A percentile compares a stretch with the other conserved stretches of the same genome.
phyloP scores from a whole-genome alignment of 768 basidiomycete species.

The Suillus spraguei region DNA sequence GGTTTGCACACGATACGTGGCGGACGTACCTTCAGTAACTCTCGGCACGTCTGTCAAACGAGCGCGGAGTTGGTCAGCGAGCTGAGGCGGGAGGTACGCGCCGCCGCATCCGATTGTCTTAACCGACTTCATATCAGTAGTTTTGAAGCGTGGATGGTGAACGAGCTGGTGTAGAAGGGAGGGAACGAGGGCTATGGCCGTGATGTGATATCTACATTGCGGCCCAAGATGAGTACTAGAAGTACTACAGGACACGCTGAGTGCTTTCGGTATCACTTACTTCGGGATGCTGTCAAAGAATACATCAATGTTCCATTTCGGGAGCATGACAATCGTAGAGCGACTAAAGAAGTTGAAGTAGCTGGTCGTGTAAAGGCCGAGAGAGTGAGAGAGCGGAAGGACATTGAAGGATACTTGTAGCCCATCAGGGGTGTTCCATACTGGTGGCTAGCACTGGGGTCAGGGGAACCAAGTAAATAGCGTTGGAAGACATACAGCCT shows the following conservation, averaged over 20 bases:
- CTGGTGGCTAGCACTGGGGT: constrained; percentile 41
- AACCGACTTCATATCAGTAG: constrained; percentile 52
- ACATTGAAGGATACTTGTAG: constrained; percentile 49
- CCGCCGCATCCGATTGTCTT: constrained; percentile 46
- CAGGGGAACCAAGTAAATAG: constrained; percentile 46
- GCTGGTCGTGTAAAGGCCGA: constrained; percentile 50
- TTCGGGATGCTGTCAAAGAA: constrained; percentile 53
- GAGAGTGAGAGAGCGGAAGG: constrained; percentile 64
- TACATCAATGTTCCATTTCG: constrained; percentile 53
- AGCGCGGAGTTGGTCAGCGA: constrained; percentile 39
- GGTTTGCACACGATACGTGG: not conserved
- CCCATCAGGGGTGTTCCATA: constrained; percentile 39
- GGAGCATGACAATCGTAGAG: constrained; percentile 48
- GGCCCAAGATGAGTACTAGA: not conserved
- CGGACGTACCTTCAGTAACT: constrained; percentile 44
- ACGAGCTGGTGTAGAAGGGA: constrained; percentile 61
- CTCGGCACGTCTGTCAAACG: constrained; percentile 32
- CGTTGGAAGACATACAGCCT: constrained; percentile 47
- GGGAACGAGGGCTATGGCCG: constrained; percentile 49
- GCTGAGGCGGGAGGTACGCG: constrained; percentile 58
- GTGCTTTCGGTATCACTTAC: constrained; percentile 34
- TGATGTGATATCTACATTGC: constrained; percentile 49
- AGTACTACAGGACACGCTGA: not conserved
- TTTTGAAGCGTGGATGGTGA: constrained; percentile 43
- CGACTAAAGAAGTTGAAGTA: constrained; percentile 48